A percentile compares a stretch with the other conserved stretches of the same genome.
Evolutionary conservation across 2,329 filamentous ascomycete genomes (phyloP).

Genomic region (Colletotrichum sp.): DNA sequence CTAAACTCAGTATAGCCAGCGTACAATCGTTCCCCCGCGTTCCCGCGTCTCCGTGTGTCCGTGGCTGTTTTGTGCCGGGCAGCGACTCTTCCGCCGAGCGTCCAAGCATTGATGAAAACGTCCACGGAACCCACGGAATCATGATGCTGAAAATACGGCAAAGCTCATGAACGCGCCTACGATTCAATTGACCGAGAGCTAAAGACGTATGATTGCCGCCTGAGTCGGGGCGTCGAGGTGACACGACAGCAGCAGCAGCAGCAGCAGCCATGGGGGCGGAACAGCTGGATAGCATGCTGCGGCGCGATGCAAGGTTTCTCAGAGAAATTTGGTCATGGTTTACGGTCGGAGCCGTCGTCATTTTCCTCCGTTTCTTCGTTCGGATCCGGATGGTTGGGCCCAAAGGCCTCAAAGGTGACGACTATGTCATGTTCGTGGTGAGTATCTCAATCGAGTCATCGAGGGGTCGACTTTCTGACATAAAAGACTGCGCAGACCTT

Average conservation of each 20-base stretch:
- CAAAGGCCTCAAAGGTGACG: conserved; percentile 41
- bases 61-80: neutral
- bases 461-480: neutral
- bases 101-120: neutral
- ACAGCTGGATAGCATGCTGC: neutral
- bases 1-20: neutral
- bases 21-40: neutral
- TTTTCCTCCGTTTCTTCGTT: conserved; percentile 37
- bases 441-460: neutral
- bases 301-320: conserved; percentile 26
- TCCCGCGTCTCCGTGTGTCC: neutral
- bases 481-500: neutral
- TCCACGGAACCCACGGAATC: neutral
- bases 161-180: rapidly evolving
- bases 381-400: conserved; percentile 40
- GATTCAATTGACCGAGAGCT: neutral
- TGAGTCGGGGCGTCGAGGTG: neutral
- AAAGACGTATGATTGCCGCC: neutral
- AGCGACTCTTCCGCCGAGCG: neutral
- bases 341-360: conserved; percentile 32
- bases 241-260: neutral
- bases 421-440: conserved; percentile 39
- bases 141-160: rapidly evolving
- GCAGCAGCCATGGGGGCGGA: neutral
- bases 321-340: conserved; percentile 35